phyloP scores from a whole-genome alignment of 805 yeast genomes.

The Candida xiaguanensis region DNA sequence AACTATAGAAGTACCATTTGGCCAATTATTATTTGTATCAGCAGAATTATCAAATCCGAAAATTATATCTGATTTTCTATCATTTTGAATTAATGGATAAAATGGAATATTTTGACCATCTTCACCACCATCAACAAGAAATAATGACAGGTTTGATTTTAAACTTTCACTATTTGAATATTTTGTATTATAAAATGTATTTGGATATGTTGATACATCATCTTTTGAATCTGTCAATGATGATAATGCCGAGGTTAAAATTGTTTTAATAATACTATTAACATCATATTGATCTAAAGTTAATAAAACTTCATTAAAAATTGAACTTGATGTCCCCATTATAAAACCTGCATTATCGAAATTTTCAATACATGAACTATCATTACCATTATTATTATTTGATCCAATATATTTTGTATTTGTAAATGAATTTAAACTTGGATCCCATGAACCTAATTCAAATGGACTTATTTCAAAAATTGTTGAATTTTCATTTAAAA shows the following conservation, averaged over 20 bases:
- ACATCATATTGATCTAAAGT: conserved; percentile 44
- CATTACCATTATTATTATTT: conserved; percentile 28
- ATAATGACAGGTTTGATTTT: conserved; percentile 21
- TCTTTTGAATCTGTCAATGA: conserved; percentile 46
- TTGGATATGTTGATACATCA: conserved; percentile 53
- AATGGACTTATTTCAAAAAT: conserved; percentile 37
- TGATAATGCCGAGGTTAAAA: conserved; percentile 21
- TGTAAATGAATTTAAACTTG: conserved; percentile 39
- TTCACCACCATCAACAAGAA: conserved; percentile 40
- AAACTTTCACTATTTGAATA: conserved; percentile 23
- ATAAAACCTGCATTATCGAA: conserved; percentile 39
- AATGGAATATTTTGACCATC: conserved; percentile 37
- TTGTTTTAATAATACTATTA: conserved; percentile 17
- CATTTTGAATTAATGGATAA: conserved; percentile 33
- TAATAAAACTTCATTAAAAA: conserved; percentile 67
- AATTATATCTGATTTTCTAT: conserved; percentile 31
- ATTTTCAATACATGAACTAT: conserved; percentile 27
- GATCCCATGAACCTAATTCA: conserved; percentile 84
- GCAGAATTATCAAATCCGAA: conserved; percentile 40
- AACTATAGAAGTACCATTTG: conserved; percentile 34
- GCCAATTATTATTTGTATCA: conserved; percentile 24
- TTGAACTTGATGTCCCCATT: conserved; percentile 58
- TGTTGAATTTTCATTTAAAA: conserved; percentile 34
- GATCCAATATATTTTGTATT: conserved; percentile 37
- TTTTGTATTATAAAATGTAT: conserved; percentile 50